Evolutionary conservation across 768 basidiomycete species (phyloP), one percentile per base, ranked within the genome.

Genomic region (Boletus huronensis): DNA sequence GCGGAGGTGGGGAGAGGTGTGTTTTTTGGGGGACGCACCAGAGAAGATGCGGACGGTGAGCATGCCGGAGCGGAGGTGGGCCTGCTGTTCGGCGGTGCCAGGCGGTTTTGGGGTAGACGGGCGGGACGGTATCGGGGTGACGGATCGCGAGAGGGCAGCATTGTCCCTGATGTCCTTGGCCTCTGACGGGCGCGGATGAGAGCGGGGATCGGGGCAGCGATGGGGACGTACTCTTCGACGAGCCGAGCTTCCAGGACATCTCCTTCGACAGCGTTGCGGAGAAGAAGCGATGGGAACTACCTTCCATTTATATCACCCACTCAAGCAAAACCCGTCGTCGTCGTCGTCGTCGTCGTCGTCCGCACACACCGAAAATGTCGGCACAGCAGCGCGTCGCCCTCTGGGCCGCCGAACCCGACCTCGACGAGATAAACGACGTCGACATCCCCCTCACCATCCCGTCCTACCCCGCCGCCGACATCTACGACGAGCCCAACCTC

Each of bases 31-130:
- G n/a, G 63, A 64, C 82, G 58, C 58, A 90, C 90, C 90, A 63
- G 89, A 94, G 75, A 95, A 95, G 68, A 99, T 93, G 57, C 93
- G 85, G 70, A 99, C 94, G 58, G 92, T 95, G 63, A 98, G 85
- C 81, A 95, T 86, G 47, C 96, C 96, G 42, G 83, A 88, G 71
- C 91, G 82, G 62, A 90, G 88, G 69, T 87, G 83, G 9, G 67
- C 65, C 11, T 69, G 72, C 7, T 62, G 70, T 62, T 84, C 82
- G 49, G 76, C 60, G 31, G 76, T 76, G 67, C 75, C 68, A 53
- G 74, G 74, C 3, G 82, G 77, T 65, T 81, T 87, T 21, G 90
- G 90, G 0, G 90, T 91, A 5, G 82, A 81, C n/a, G 90, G 86
- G 25, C 90, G 80, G 13, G 90, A 92, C 23, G 87, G 86, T 59